Conservation (phyloP, 371 early-diverging fungal species). For the Funneliformis caledonium region DNA sequence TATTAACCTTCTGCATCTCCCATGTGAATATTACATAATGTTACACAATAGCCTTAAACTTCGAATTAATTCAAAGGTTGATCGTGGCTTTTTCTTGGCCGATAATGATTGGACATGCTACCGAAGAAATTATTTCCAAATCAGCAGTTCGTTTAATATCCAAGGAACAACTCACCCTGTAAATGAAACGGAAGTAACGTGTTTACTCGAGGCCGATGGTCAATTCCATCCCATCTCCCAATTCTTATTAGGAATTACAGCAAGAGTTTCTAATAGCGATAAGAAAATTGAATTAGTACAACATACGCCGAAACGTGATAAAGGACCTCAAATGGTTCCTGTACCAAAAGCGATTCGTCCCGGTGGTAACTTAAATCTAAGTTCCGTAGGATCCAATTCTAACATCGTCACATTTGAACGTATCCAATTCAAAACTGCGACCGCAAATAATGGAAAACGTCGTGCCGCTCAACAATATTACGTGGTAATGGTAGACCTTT, state of each 20-base stretch:
- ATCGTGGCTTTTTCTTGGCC: slow-evolving; percentile 82
- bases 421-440: slow-evolving; percentile 94
- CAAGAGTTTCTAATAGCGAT: slow-evolving; percentile 75
- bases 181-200: slow-evolving; percentile 60
- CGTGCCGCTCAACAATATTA: slow-evolving; percentile 93
- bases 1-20: neutral
- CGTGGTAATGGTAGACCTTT: slow-evolving; percentile 71
- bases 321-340: slow-evolving; percentile 86
- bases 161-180: slow-evolving; percentile 47
- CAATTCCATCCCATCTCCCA: slow-evolving; percentile 56
- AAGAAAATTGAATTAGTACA: slow-evolving; percentile 84
- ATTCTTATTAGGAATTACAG: slow-evolving; percentile 75
- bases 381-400: slow-evolving; percentile 59
- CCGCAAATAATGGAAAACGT: slow-evolving; percentile 91
- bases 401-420: slow-evolving; percentile 86
- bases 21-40: too few species aligned
- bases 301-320: slow-evolving; percentile 94
- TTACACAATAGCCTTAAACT: slow-evolving; percentile 46
- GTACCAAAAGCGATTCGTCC: slow-evolving; percentile 62
- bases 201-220: slow-evolving; percentile 60
- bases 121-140: slow-evolving; percentile 93
- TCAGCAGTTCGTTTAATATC: slow-evolving; percentile 76
- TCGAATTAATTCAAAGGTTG: slow-evolving; percentile 68
- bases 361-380: slow-evolving; percentile 62
- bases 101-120: slow-evolving; percentile 93